Conservation (phyloP, 1,139 yeast genomes). For the Nadsonia commutata region DNA sequence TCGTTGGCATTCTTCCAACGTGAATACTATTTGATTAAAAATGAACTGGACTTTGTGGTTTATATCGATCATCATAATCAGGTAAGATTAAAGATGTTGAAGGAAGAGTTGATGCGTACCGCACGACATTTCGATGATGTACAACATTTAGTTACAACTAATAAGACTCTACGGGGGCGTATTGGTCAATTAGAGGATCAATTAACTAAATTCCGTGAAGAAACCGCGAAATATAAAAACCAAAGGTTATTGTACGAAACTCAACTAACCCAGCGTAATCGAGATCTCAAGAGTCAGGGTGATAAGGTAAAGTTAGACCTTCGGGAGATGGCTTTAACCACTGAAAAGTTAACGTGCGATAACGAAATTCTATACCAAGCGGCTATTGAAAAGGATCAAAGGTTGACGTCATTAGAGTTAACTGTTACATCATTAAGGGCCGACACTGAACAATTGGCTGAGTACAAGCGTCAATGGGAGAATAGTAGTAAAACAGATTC, state of each 20-base stretch:
- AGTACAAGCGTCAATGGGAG: neutral
- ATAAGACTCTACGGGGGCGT: slow-evolving; percentile 16
- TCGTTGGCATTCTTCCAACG: slow-evolving; percentile 34
- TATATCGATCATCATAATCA: slow-evolving; percentile 41
- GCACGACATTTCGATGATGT: slow-evolving; percentile 18
- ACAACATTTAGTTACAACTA: slow-evolving; percentile 18
- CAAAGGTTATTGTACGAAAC: slow-evolving; percentile 24
- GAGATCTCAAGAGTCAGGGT: slow-evolving; percentile 19
- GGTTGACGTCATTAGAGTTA: slow-evolving; percentile 14
- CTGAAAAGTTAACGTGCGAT: slow-evolving; percentile 13
- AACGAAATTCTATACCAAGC: slow-evolving; percentile 8
- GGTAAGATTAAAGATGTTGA: slow-evolving; percentile 29
- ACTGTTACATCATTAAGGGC: slow-evolving; percentile 7
- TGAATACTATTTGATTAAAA: slow-evolving; percentile 41
- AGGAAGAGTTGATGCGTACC: slow-evolving; percentile 24
- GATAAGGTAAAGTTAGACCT: slow-evolving; percentile 16
- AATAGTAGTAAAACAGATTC: neutral
- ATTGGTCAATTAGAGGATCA: slow-evolving; percentile 20
- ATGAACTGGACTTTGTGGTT: slow-evolving; percentile 49
- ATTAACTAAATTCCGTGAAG: slow-evolving; percentile 15
- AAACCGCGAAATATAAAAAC: slow-evolving; percentile 17
- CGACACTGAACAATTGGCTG: neutral
- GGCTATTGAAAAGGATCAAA: slow-evolving; percentile 8
- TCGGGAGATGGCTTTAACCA: slow-evolving; percentile 11
- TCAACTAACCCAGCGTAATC: slow-evolving; percentile 20